phyloP scores from a whole-genome alignment of 2,329 filamentous ascomycete genomes.

The Byssothecium circinans region DNA sequence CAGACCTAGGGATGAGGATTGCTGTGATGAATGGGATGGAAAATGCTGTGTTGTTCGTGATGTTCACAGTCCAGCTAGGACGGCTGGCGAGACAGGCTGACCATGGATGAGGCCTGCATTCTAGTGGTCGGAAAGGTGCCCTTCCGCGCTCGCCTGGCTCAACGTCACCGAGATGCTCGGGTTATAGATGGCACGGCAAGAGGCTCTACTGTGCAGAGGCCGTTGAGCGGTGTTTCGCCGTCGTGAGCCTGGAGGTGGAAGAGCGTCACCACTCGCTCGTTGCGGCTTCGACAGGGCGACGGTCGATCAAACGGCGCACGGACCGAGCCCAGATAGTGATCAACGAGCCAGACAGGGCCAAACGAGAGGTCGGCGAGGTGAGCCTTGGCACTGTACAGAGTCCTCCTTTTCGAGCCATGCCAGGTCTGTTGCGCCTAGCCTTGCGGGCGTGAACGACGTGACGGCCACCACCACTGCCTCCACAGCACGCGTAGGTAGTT shows the following conservation, averaged over 20 bases:
- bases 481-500: too few species aligned
- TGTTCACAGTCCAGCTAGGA: neutral
- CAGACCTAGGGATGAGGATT: too few species aligned
- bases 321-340: constrained; percentile 37
- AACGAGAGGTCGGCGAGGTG: constrained; percentile 42
- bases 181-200: neutral
- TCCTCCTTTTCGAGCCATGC: constrained; percentile 32
- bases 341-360: constrained; percentile 30
- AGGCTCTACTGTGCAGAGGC: neutral
- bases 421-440: constrained; percentile 19
- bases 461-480: neutral
- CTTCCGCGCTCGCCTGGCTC: constrained; percentile 14
- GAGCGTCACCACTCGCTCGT: constrained; percentile 19
- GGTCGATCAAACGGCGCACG: constrained; percentile 44
- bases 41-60: neutral
- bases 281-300: constrained; percentile 20
- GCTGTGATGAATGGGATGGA: too few species aligned
- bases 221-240: neutral
- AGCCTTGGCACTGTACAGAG: constrained; percentile 23
- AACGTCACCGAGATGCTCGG: constrained; percentile 4
- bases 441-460: constrained; percentile 13
- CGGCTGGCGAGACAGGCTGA: too few species aligned
- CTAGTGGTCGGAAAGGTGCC: constrained; percentile 11
- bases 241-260: too few species aligned
- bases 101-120: constrained; percentile 13